Base-by-base conservation (phyloP, 306 rosid genomes). In the Vigna hirtella region DNA sequence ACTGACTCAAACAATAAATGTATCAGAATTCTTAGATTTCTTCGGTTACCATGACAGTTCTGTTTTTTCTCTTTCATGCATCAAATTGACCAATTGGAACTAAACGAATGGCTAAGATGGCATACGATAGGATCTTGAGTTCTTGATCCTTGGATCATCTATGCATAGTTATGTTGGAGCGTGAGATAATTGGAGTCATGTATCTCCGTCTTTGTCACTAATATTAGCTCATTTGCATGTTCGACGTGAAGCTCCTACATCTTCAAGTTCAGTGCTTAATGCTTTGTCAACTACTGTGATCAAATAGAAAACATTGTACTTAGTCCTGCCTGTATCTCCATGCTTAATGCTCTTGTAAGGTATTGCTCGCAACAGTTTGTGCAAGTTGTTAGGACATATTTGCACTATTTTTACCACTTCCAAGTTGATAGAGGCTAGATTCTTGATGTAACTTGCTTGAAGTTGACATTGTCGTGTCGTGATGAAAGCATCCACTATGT, bases 391-490 rank as follows among this genome's bases (percentile, higher is more conserved):
- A 12, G 3, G 15, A 45, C 50, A 11, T 45, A 61, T 74, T 74
- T 59, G 32, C 58, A 74, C 47, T 5, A 59, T 75, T 16, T 75
- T 59, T 59, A 2, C 18, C 38, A 34, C 79, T 28, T 75, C 50
- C 38, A 43, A 64, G 65, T 9, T 51, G 65, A 50, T 50, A 49
- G 28, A 36, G n/a, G 30, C 65, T 49, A 32, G 63, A 76, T 76
- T 76, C 72, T 61, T 36, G 20, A 3, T 62, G 61, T 47, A 24
- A 26, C 28, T 45, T 63, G 52, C 17, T 45, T 63, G 52, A 49
- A 65, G 72, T 76, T 66, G 47, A 75, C 79, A 61, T 74, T 61
- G 49, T 56, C 45, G 30, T 11, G 13, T 56, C 45, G 30, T 11
- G 13, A 30, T 17, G 51, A 51, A 32, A 59, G 59, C 17, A 32